phyloP scores from a whole-genome alignment of 148 eudicot species.

The Chenopodium suecicum region DNA sequence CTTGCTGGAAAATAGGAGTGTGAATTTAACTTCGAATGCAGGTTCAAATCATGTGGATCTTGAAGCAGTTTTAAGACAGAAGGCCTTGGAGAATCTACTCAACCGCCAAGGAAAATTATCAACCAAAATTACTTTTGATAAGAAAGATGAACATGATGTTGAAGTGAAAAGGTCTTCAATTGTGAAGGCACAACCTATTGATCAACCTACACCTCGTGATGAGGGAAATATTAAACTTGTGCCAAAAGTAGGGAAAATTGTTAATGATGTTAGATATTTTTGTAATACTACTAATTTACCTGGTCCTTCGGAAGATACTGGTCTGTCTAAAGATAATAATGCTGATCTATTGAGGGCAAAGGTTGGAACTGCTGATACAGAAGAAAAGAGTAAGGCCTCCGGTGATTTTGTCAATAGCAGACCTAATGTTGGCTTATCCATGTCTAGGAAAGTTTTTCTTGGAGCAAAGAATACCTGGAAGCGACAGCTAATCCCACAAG shows the following conservation, averaged over 20 bases:
- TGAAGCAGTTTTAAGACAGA: slow-evolving; percentile 64
- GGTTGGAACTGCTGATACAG: slow-evolving; percentile 22
- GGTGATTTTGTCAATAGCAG: slow-evolving; percentile 25
- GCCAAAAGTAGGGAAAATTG: slow-evolving; percentile 18
- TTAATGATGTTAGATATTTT: slow-evolving; percentile 17
- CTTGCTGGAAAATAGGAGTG: slow-evolving; percentile 24
- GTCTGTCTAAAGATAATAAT: slow-evolving; percentile 12
- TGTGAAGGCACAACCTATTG: slow-evolving; percentile 21
- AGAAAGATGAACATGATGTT: slow-evolving; percentile 20
- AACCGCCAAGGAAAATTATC: slow-evolving; percentile 48
- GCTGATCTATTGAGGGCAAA: slow-evolving; percentile 12
- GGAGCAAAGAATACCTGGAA: slow-evolving; percentile 31
- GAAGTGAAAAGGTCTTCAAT: slow-evolving; percentile 27
- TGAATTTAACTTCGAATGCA: slow-evolving; percentile 25
- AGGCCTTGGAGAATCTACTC: slow-evolving; percentile 83
- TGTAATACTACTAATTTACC: slow-evolving; percentile 8
- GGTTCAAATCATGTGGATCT: slow-evolving; percentile 44
- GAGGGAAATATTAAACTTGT: slow-evolving; percentile 20
- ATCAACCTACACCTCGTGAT: slow-evolving; percentile 14
- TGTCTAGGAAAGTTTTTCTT: slow-evolving; percentile 17
- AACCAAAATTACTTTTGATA: slow-evolving; percentile 25
- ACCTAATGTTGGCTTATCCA: slow-evolving; percentile 26
- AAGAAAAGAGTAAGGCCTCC: slow-evolving; percentile 26
- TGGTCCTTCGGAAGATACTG: slow-evolving; percentile 17
- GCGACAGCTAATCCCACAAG: slow-evolving; percentile 23